Percentiles rank a stretch among this genome's conserved stretches.
These are phyloP conservation scores for Tetragonia tetragonoides DNA, from an alignment of 148 eudicot genomes.

Conservation along the genomic window DNA sequence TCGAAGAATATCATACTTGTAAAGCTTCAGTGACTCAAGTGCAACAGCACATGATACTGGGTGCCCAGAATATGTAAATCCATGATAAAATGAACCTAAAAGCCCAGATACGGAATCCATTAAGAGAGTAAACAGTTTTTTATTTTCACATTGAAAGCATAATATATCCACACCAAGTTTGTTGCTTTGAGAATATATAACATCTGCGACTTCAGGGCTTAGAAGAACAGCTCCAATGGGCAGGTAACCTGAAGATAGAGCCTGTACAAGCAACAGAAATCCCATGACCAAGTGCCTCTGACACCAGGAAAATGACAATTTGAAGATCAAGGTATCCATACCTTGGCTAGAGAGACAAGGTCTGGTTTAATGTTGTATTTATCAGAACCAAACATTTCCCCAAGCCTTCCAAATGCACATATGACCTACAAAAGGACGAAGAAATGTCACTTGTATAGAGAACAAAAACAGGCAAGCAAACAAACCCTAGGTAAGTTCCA, in stretches of 20 bases:
- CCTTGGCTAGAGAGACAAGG: slow-evolving; percentile 94
- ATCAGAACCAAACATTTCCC: slow-evolving; percentile 90
- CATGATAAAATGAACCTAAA: slow-evolving; percentile 81
- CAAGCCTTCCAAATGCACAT: slow-evolving; percentile 98
- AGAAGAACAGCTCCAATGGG: slow-evolving; percentile 97
- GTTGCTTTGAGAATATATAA: slow-evolving; percentile 80
- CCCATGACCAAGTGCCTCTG: neutral
- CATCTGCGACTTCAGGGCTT: slow-evolving; percentile 82
- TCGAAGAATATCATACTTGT: slow-evolving; percentile 62
- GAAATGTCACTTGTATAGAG: slow-evolving; percentile 6
- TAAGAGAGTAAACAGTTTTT: neutral
- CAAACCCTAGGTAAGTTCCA: neutral
- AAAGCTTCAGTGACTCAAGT: slow-evolving; percentile 77
- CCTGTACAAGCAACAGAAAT: slow-evolving; percentile 41
- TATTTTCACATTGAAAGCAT: neutral
- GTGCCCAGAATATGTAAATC: slow-evolving; percentile 96
- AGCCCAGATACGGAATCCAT: slow-evolving; percentile 1
- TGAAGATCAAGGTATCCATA: slow-evolving; percentile 18
- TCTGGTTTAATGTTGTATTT: slow-evolving; percentile 91
- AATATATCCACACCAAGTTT: slow-evolving; percentile 64
- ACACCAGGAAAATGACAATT: slow-evolving; percentile 5
- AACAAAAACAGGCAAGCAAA: neutral
- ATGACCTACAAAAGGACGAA: slow-evolving; percentile 49
- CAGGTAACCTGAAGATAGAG: slow-evolving; percentile 92
- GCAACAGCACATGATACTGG: slow-evolving; percentile 98